Base-by-base conservation (phyloP, 2,329 filamentous ascomycete genomes). In the Colletotrichum noveboracense region DNA sequence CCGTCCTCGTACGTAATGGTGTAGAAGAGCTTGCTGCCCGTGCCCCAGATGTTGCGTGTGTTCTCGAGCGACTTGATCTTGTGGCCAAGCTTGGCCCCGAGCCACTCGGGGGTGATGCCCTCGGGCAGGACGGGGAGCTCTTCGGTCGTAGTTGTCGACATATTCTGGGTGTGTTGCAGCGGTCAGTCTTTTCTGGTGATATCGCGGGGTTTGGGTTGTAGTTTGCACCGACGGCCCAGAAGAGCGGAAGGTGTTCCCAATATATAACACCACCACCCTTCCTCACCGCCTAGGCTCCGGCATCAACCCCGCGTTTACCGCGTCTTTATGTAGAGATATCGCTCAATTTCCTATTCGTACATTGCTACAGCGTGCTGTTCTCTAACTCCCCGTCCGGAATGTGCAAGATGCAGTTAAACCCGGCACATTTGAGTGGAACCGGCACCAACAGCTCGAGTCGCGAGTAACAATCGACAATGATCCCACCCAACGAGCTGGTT, bases 1-100 rank as follows among this genome's bases (percentile, higher is more conserved):
- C 75, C 80, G 36, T 82, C 65, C 30, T 81, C 79, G 74, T 83
- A 84, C 1, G 77, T 78, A 48, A 84, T 70, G 16, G 71, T 79
- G 60, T 77, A 79, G 66, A 82, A 82, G 5, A 82, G 77, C 66
- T 82, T 82, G 21, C 79, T 80, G 1, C 80, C 80, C 7, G 80
- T 82, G 24, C 79, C 80, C 70, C 64, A 69, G 36, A 82, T 81
- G 30, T 70, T 80, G 21, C 71, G 73, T 12, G 79, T 81, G n/a
- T 80, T 80, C 64, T 80, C 76, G 38, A 74, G 64, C 2, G 78
- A 78, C 38, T 78, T 78, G 58, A 82, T 52, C 36, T 78, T 67
- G 48, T 73, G 55, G 7, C 70, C 70, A 16, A 73, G 64, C 21
- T 62, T 73, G 8, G 70, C n/a, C 5, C 70, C 74, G 10, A 82